Conservation (phyloP, 192 early-diverging fungal genomes). For the Coemansia biformis region DNA sequence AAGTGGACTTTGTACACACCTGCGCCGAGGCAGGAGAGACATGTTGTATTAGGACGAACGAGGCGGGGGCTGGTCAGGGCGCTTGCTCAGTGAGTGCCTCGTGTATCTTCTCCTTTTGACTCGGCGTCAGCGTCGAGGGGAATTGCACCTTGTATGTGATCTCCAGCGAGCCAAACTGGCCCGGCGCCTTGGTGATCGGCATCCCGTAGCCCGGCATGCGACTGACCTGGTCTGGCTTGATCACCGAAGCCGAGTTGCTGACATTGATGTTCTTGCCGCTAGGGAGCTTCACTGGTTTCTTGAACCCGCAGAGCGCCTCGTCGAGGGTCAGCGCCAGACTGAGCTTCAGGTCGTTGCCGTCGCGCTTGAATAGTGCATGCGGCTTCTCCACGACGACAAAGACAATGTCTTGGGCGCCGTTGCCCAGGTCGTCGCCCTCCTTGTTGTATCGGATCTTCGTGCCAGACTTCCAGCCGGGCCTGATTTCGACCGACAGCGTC, state of each 20-base stretch:
- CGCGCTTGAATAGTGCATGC: constrained; percentile 78
- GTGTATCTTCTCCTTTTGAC: constrained; percentile 66
- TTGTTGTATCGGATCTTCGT: constrained; percentile 89
- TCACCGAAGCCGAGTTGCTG: constrained; percentile 53
- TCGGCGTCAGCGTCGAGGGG: constrained; percentile 61
- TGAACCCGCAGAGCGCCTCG: constrained; percentile 77
- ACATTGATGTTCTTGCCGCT: constrained; percentile 70
- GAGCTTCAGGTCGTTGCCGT: constrained; percentile 75
- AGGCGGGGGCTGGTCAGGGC: too few species aligned
- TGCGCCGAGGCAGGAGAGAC: too few species aligned
- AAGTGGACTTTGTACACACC: too few species aligned
- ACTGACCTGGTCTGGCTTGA: constrained; percentile 71
- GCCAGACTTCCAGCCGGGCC: constrained; percentile 96
- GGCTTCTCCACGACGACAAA: constrained; percentile 93
- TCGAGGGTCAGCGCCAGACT: constrained; percentile 62
- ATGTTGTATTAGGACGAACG: too few species aligned
- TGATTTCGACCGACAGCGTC: constrained; percentile 77
- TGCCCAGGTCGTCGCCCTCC: constrained; percentile 82
- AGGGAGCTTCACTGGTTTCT: constrained; percentile 64
- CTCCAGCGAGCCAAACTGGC: constrained; percentile 81
- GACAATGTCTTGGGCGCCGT: constrained; percentile 86
- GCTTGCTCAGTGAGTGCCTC: constrained; percentile 32
- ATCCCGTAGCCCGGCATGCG: constrained; percentile 80
- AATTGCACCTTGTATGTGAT: constrained; percentile 76
- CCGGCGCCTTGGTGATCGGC: constrained; percentile 83